Conservation (phyloP, 78 protist species). For the Emiliania huxleyi region DNA sequence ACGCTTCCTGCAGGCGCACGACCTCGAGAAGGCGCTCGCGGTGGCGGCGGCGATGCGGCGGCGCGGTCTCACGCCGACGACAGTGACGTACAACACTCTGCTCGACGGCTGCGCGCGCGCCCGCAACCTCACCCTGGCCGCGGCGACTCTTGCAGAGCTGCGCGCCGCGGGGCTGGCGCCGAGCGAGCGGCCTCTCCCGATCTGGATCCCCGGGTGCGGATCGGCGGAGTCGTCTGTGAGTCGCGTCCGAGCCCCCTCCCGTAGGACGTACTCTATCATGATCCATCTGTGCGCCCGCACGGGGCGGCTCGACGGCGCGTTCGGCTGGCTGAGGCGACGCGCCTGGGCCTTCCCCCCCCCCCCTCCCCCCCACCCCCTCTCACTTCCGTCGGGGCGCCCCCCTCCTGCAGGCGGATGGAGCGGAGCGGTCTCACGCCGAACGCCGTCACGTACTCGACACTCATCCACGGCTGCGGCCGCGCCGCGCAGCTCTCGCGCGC, state of each 20-base stretch:
- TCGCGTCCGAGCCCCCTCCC: no score
- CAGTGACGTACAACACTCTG: neutral
- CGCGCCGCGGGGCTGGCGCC: neutral
- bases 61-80: neutral
- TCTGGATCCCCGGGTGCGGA: neutral
- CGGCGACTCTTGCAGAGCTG: neutral
- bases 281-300: neutral
- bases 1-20: no score
- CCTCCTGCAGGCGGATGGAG: neutral
- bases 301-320: neutral
- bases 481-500: neutral
- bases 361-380: no score
- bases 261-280: neutral
- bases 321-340: neutral
- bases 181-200: neutral
- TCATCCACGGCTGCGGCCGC: constrained; percentile 16
- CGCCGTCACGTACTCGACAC: neutral
- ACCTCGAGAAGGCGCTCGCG: neutral
- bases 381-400: no score
- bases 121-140: neutral
- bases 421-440: neutral
- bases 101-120: constrained; percentile 25
- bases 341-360: no score
- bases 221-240: no score
- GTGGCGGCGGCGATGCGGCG: neutral